phyloP scores from a whole-genome alignment of 371 early-diverging fungal genomes.

The Umbelopsis sp. region DNA sequence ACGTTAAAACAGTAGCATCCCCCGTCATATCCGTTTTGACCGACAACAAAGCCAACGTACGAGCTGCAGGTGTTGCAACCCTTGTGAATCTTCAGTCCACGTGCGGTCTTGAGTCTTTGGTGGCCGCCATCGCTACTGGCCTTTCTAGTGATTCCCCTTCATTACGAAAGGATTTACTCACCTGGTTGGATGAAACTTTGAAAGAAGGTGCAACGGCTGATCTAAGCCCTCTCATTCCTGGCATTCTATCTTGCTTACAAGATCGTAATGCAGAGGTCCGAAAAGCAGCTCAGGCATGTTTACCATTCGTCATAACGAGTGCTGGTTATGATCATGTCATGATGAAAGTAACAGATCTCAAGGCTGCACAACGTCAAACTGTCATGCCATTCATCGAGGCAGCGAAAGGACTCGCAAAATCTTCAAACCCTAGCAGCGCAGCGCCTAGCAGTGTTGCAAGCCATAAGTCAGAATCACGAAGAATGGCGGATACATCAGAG shows the following conservation, averaged over 20 bases:
- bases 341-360: constrained; percentile 65
- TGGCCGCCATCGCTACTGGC: constrained; percentile 65
- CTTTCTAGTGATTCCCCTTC: constrained; percentile 77
- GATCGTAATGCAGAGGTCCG: constrained; percentile 90
- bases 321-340: constrained; percentile 68
- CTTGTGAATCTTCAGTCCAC: constrained; percentile 72
- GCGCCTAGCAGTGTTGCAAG: constrained; percentile 19
- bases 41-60: constrained; percentile 89
- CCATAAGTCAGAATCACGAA: background rate
- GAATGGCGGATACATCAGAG: background rate
- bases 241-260: constrained; percentile 80
- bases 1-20: constrained; percentile 61
- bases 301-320: constrained; percentile 62
- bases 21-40: constrained; percentile 73
- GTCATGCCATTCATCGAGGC: constrained; percentile 74
- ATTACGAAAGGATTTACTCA: constrained; percentile 85
- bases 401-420: constrained; percentile 49
- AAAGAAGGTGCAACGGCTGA: constrained; percentile 52
- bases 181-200: constrained; percentile 70
- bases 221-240: constrained; percentile 63
- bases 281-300: constrained; percentile 75
- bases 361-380: constrained; percentile 68
- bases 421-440: constrained; percentile 18
- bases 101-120: constrained; percentile 69
- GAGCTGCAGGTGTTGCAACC: constrained; percentile 75